A percentile compares a stretch with the other conserved stretches of the same genome.
phyloP scores from a whole-genome alignment of 2,329 filamentous ascomycete genomes.

The Podosphaera leucotricha region DNA sequence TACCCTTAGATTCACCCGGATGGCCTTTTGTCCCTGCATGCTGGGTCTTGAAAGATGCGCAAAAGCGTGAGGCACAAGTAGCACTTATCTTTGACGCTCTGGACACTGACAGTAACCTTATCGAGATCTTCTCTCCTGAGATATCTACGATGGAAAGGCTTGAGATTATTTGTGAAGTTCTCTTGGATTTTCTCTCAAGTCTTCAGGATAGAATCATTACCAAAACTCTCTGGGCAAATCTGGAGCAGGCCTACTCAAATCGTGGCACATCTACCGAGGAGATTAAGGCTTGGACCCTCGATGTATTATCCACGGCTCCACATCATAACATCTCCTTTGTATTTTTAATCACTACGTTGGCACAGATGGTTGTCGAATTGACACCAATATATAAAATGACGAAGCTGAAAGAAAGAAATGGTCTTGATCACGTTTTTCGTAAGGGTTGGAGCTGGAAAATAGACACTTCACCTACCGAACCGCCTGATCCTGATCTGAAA shows the following conservation, averaged over 20 bases:
- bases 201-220: constrained; percentile 64
- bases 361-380: constrained; percentile 31
- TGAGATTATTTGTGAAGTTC: constrained; percentile 46
- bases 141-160: constrained; percentile 41
- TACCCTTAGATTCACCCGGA: constrained; percentile 27
- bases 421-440: constrained; percentile 11
- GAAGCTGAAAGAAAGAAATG: constrained; percentile 6
- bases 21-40: constrained; percentile 30
- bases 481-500: constrained; percentile 24
- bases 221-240: constrained; percentile 40
- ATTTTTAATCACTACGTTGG: constrained; percentile 59
- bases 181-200: constrained; percentile 51
- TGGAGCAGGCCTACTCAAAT: constrained; percentile 32
- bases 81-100: constrained; percentile 36
- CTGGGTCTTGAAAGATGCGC: constrained; percentile 16
- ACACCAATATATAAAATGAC: constrained; percentile 16
- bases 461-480: constrained; percentile 9
- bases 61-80: constrained; percentile 14
- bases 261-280: constrained; percentile 27
- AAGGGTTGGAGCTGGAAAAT: constrained; percentile 12
- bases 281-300: constrained; percentile 38
- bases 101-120: constrained; percentile 42
- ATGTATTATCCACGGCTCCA: constrained; percentile 46
- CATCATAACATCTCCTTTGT: constrained; percentile 78
- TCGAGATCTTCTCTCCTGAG: constrained; percentile 36